Conservation (phyloP, 2,329 filamentous ascomycete genomes). For the Xylariaceae sp. region DNA sequence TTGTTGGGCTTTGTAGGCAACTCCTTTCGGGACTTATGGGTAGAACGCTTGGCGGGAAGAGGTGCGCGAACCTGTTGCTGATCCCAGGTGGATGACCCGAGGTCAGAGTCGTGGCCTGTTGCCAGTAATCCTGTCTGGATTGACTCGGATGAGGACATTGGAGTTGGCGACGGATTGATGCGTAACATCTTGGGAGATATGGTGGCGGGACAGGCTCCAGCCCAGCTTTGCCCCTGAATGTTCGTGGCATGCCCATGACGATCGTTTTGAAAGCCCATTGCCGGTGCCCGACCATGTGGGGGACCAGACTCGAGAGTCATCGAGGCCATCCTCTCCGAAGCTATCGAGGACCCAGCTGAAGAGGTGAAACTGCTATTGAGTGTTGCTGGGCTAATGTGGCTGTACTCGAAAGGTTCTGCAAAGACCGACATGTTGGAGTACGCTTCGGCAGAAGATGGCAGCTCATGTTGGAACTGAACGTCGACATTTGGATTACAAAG, state of each 20-base stretch:
- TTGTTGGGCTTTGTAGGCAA: constrained; percentile 26
- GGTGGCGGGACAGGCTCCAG: constrained; percentile 22
- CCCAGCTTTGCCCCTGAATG: constrained; percentile 16
- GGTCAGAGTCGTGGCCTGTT: constrained; percentile 19
- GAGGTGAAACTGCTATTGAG: constrained; percentile 27
- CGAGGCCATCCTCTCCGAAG: constrained; percentile 26
- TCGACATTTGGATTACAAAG: constrained; percentile 14
- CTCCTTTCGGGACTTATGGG: constrained; percentile 25
- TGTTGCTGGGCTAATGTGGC: constrained; percentile 16
- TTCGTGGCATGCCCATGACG: constrained; percentile 6
- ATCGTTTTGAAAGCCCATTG: constrained; percentile 7
- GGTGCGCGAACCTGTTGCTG: constrained; percentile 12
- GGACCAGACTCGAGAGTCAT: constrained; percentile 24
- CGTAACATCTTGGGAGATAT: constrained; percentile 30
- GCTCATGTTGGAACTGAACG: constrained; percentile 19
- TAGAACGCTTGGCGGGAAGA: constrained; percentile 13
- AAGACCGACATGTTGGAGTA: constrained; percentile 21
- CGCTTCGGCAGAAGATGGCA: constrained; percentile 12
- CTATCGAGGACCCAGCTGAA: constrained; percentile 24
- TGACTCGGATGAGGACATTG: constrained; percentile 28
- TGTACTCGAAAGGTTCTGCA: constrained; percentile 23
- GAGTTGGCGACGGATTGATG: constrained; percentile 30
- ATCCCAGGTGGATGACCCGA: constrained; percentile 17
- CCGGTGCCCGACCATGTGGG: constrained; percentile 8
- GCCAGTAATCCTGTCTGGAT: constrained; percentile 16